A percentile compares a stretch with the other conserved stretches of the same genome.
phyloP scores from a whole-genome alignment of 495 filamentous ascomycete genomes.

The Aeminium ludgeri region DNA sequence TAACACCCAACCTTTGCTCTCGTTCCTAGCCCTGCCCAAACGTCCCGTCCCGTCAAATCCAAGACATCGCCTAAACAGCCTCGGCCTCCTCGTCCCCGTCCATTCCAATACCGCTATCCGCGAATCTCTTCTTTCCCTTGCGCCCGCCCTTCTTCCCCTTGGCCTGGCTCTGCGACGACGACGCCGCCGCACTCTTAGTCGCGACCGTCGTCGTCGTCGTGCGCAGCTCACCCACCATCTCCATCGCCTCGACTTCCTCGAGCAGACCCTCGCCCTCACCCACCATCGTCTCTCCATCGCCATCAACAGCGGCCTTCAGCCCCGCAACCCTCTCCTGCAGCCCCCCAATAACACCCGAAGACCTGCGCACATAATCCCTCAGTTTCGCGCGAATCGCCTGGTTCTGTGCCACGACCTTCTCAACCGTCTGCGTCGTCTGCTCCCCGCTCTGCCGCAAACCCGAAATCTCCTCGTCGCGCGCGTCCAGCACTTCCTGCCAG shows the following conservation, averaged over 20 bases:
- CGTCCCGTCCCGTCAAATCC: too few species aligned
- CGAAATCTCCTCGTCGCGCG: constrained; percentile 8
- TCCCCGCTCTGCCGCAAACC: not conserved
- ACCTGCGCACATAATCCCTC: constrained; percentile 3
- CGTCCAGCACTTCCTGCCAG: constrained; percentile 8
- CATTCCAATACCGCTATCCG: constrained; percentile 1
- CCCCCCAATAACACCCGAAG: not conserved
- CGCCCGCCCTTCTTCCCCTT: constrained; percentile 1
- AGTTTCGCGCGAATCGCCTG: not conserved
- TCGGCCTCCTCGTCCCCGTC: constrained; percentile 13
- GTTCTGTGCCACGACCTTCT: not conserved
- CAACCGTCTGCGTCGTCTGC: not conserved
- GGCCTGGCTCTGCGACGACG: not conserved
- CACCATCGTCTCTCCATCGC: not conserved
- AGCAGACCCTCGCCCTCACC: not conserved
- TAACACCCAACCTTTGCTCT: too few species aligned
- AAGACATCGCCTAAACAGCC: too few species aligned
- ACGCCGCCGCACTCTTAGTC: too few species aligned
- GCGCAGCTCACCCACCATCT: not conserved
- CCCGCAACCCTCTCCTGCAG: not conserved
- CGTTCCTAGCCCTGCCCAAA: too few species aligned
- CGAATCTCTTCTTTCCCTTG: not conserved
- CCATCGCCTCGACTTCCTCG: not conserved
- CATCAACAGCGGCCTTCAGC: not conserved
- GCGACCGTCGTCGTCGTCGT: not conserved